Evolutionary conservation across 148 eudicot species (phyloP).

Genomic region (Rhododendron mucronatum): DNA sequence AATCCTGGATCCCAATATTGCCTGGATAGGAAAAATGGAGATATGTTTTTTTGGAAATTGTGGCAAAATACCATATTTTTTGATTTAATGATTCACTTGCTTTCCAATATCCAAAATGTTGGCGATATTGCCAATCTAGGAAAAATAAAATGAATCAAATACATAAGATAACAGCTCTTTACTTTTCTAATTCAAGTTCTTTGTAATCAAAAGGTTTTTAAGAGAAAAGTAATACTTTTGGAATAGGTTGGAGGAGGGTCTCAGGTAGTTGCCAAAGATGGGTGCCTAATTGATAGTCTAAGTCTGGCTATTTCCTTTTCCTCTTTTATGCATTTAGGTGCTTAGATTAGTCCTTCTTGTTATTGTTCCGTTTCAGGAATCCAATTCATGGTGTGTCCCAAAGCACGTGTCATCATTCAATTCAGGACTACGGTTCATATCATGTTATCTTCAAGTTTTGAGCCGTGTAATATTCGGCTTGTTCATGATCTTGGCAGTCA

Average conservation of each 20-base stretch:
- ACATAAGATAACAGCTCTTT: not conserved
- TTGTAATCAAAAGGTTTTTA: not conserved
- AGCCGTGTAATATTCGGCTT: slow-evolving; percentile 67
- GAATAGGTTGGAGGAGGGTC: not conserved
- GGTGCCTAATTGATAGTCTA: not conserved
- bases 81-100: not conserved
- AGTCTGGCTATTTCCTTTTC: not conserved
- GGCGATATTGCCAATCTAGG: not conserved
- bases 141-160: not conserved
- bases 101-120: not conserved
- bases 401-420: slow-evolving; percentile 59
- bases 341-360: not conserved
- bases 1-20: not conserved
- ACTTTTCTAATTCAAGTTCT: not conserved
- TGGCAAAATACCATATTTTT: not conserved
- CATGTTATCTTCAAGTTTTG: slow-evolving; percentile 64
- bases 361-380: slow-evolving; percentile 34
- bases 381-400: slow-evolving; percentile 90
- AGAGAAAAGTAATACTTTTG: not conserved
- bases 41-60: not conserved
- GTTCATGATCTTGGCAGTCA: slow-evolving; percentile 47
- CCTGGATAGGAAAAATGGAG: not conserved
- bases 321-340: not conserved
- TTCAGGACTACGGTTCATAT: slow-evolving; percentile 49
- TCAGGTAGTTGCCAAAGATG: not conserved